phyloP scores from a whole-genome alignment of 257 asterid species.

The Solanum etuberosum region DNA sequence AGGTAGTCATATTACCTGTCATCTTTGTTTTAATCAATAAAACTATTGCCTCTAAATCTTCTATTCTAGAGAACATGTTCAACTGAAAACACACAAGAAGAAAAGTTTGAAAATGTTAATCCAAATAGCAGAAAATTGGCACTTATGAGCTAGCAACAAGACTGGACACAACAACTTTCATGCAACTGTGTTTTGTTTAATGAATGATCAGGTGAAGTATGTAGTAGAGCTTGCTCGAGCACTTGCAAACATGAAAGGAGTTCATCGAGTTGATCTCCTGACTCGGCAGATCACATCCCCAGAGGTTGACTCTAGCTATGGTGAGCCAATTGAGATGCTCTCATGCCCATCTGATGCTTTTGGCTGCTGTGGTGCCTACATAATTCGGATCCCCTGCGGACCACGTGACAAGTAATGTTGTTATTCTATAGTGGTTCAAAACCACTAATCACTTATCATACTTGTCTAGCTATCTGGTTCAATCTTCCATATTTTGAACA shows the following conservation, averaged over 20 bases:
- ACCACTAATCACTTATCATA: neutral
- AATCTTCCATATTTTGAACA: neutral
- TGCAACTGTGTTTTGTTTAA: neutral
- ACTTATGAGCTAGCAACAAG: neutral
- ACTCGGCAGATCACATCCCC: conserved; percentile 52
- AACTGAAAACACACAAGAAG: neutral
- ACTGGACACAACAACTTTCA: neutral
- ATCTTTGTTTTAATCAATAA: neutral
- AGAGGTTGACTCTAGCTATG: conserved; percentile 47
- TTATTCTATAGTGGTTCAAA: neutral
- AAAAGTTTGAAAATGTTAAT: neutral
- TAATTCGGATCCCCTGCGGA: conserved; percentile 57
- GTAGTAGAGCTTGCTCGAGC: conserved; percentile 64
- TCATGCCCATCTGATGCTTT: conserved; percentile 44
- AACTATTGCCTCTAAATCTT: neutral
- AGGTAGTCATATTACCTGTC: conserved; percentile 19
- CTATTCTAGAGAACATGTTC: neutral
- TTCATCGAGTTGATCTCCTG: conserved; percentile 59
- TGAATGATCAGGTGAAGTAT: conserved; percentile 37
- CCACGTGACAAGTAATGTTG: conserved; percentile 31
- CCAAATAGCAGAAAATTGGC: neutral
- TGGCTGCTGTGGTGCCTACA: conserved; percentile 57
- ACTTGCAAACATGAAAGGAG: conserved; percentile 42
- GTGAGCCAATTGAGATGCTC: conserved; percentile 64
- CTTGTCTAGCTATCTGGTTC: neutral